Evolutionary conservation across 2,329 filamentous ascomycete genomes (phyloP).

Genomic region (Periconia sp.): DNA sequence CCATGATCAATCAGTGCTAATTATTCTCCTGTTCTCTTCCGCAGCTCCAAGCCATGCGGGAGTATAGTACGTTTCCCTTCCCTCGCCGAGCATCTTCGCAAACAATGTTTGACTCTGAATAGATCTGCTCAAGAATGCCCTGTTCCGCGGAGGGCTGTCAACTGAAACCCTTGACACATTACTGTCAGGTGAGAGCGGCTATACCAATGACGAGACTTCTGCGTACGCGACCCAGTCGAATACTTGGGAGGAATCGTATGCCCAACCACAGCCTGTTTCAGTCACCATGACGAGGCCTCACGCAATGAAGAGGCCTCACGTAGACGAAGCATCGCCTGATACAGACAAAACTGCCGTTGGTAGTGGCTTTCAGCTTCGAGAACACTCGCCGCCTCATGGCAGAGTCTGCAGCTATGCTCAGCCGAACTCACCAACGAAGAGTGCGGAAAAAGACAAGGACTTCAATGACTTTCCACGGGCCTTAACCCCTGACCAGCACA

Average conservation of each 20-base stretch:
- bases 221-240: constrained; percentile 14
- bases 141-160: constrained; percentile 59
- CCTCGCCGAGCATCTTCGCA: not conserved
- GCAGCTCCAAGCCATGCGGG: constrained; percentile 51
- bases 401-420: constrained; percentile 25
- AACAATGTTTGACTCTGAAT: constrained; percentile 6
- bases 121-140: constrained; percentile 55
- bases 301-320: constrained; percentile 9
- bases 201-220: constrained; percentile 17
- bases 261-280: constrained; percentile 8
- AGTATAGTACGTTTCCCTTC: constrained; percentile 59
- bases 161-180: constrained; percentile 57
- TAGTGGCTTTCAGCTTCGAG: constrained; percentile 16
- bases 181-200: constrained; percentile 38
- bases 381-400: constrained; percentile 16
- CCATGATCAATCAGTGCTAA: constrained; percentile 3
- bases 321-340: constrained; percentile 12
- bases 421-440: constrained; percentile 22
- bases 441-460: constrained; percentile 22
- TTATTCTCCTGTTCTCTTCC: constrained; percentile 1
- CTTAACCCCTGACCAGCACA: constrained; percentile 54
- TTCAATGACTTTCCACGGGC: constrained; percentile 18
- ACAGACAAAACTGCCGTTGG: constrained; percentile 29
- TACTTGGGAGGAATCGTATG: constrained; percentile 20
- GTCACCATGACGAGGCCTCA: too few species aligned